Evolutionary conservation across 148 eudicot species (phyloP).

Genomic region (Arctostaphylos glauca): DNA sequence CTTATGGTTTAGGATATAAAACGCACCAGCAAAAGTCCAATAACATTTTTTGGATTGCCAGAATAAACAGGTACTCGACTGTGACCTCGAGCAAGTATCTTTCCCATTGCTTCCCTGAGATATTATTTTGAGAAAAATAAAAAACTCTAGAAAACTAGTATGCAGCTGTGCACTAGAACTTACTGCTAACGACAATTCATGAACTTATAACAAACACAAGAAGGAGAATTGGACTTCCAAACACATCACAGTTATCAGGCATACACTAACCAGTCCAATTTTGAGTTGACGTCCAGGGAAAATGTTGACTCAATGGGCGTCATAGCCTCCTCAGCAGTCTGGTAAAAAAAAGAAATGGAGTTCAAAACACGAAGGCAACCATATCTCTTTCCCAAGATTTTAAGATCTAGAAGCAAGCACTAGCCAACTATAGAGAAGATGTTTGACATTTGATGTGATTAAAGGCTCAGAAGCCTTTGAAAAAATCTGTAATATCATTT

Average conservation of each 20-base stretch:
- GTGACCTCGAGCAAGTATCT: constrained; percentile 93
- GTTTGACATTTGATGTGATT: background rate
- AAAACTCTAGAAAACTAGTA: background rate
- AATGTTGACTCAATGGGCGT: constrained; percentile 95
- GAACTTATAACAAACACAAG: background rate
- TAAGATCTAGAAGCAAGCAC: constrained; percentile 1
- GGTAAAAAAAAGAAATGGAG: constrained; percentile 21
- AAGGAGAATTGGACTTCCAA: constrained; percentile 6
- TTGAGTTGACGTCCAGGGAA: constrained; percentile 91
- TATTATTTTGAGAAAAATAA: constrained; percentile 3
- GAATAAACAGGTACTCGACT: constrained; percentile 97
- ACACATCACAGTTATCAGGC: background rate
- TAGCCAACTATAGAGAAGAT: background rate
- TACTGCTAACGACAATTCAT: background rate
- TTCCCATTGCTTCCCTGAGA: constrained; percentile 98
- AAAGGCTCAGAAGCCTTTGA: background rate
- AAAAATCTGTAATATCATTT: background rate
- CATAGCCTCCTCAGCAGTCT: constrained; percentile 99
- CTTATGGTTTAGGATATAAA: background rate
- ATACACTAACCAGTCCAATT: constrained; percentile 76
- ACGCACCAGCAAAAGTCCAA: constrained; percentile 91
- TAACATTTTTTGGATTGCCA: constrained; percentile 84
- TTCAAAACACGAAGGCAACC: background rate
- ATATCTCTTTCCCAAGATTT: background rate
- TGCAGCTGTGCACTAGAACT: constrained; percentile 1